phyloP scores from a whole-genome alignment of 1,284 basidiomycete species.

The Ceratobasidium sp. region DNA sequence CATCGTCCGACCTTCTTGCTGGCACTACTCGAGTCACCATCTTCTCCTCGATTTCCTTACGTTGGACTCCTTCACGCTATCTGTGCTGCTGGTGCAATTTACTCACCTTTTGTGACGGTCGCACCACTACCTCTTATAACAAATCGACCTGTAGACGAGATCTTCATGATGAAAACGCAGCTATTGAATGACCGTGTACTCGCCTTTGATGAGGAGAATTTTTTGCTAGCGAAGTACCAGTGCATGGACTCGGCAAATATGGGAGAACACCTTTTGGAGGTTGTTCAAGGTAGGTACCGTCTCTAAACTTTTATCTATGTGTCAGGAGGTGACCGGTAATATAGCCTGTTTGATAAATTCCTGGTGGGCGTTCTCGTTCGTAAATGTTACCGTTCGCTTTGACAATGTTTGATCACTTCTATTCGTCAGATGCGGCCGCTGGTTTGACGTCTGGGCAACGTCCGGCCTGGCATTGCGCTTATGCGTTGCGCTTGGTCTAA shows the following conservation, averaged over 20 bases:
- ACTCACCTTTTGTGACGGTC: conserved; percentile 21
- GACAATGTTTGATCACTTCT: neutral
- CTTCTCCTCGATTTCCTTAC: conserved; percentile 38
- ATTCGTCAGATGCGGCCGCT: conserved; percentile 16
- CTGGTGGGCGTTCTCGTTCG: conserved; percentile 38
- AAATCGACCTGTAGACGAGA: neutral
- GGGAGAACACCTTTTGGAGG: conserved; percentile 13
- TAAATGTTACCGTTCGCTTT: neutral
- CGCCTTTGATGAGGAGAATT: conserved; percentile 30
- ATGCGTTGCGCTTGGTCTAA: conserved; percentile 15
- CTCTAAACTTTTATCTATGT: too few relatives aligned
- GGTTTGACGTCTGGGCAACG: conserved; percentile 28
- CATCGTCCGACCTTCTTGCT: conserved; percentile 28
- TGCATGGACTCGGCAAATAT: neutral
- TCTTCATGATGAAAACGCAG: conserved; percentile 9
- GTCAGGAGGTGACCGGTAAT: too few relatives aligned
- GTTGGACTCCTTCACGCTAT: conserved; percentile 28
- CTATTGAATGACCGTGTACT: neutral
- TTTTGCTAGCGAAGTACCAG: neutral
- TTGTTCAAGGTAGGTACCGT: conserved; percentile 32
- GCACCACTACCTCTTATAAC: neutral
- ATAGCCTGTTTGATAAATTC: conserved; percentile 8
- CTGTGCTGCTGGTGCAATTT: conserved; percentile 22
- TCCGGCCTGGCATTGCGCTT: conserved; percentile 17
- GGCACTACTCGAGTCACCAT: conserved; percentile 7